A percentile compares a stretch with the other conserved stretches of the same genome.
Conservation (phyloP, 768 basidiomycete species). For the Trametes cingulata region DNA sequence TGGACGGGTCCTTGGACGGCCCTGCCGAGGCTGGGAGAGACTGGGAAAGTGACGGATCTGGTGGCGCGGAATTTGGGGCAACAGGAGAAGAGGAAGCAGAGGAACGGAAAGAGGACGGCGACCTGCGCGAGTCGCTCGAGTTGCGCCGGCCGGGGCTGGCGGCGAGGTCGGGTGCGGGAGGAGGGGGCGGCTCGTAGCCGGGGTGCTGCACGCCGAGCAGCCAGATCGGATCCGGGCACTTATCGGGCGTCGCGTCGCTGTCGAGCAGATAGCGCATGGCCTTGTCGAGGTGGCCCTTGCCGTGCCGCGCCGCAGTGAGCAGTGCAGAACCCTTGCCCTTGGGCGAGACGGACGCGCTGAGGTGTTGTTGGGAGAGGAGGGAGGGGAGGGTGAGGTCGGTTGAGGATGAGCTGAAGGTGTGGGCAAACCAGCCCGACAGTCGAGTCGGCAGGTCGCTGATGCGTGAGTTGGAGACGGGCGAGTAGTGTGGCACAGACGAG, state of each 20-base stretch:
- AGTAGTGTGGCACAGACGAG: constrained; percentile 47
- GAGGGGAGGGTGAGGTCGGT: constrained; percentile 70
- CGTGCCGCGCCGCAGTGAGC: constrained; percentile 68
- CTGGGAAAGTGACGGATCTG: constrained; percentile 37
- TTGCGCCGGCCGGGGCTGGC: constrained; percentile 35
- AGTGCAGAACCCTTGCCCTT: constrained; percentile 52
- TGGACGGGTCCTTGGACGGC: constrained; percentile 42
- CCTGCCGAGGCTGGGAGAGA: constrained; percentile 37
- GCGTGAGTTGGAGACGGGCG: constrained; percentile 47
- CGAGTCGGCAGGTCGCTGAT: constrained; percentile 73
- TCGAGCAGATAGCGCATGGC: constrained; percentile 91
- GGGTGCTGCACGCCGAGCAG: constrained; percentile 81
- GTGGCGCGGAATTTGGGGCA: constrained; percentile 32
- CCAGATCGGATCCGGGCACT: constrained; percentile 84
- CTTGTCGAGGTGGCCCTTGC: constrained; percentile 77
- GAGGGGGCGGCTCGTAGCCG: constrained; percentile 57
- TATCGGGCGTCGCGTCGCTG: constrained; percentile 83
- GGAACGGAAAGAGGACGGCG: constrained; percentile 48
- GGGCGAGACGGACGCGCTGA: constrained; percentile 38
- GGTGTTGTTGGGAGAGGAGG: constrained; percentile 52
- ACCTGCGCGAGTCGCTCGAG: constrained; percentile 42
- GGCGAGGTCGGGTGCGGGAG: constrained; percentile 32
- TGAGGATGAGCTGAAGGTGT: constrained; percentile 71
- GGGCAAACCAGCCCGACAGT: constrained; percentile 79
- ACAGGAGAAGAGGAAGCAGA: constrained; percentile 41